Evolutionary conservation across 306 rosid genomes (phyloP).

Genomic region (Dryas octopetala): DNA sequence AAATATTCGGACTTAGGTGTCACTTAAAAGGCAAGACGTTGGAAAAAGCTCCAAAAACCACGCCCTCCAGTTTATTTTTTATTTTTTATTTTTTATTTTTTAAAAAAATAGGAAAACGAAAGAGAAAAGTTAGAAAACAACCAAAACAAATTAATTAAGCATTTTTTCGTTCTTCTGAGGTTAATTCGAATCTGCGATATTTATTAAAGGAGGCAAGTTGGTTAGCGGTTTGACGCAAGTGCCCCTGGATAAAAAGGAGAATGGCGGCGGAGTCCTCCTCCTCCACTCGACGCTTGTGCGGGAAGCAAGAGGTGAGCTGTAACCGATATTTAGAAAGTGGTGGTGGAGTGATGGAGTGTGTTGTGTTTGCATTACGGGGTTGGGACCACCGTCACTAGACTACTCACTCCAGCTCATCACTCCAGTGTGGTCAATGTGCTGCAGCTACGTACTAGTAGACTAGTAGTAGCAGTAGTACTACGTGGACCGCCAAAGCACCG

Average conservation of each 20-base stretch:
- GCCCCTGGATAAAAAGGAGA: conserved; percentile 28
- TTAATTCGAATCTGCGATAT: neutral
- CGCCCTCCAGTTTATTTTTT: conserved; percentile 9
- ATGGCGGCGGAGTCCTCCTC: conserved; percentile 4
- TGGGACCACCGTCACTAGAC: conserved; percentile 62
- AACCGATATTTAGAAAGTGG: conserved; percentile 39
- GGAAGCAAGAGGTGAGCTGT: conserved; percentile 69
- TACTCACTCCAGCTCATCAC: conserved; percentile 51
- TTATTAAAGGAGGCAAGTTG: conserved; percentile 14
- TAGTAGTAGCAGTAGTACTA: neutral
- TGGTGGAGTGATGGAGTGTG: neutral
- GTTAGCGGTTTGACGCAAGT: conserved; percentile 21
- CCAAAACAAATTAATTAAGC: neutral
- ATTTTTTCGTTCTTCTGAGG: neutral
- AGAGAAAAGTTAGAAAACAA: neutral
- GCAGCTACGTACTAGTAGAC: neutral
- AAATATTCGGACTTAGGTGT: conserved; percentile 57
- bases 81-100: neutral
- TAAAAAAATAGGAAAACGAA: neutral
- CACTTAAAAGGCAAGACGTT: conserved; percentile 53
- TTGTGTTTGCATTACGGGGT: conserved; percentile 16
- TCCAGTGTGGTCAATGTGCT: conserved; percentile 8
- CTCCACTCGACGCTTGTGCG: conserved; percentile 41
- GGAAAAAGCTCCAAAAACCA: conserved; percentile 43
- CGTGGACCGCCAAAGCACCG: neutral